phyloP scores from a whole-genome alignment of 23 red algal species.

The Pyropia haitanensis region DNA sequence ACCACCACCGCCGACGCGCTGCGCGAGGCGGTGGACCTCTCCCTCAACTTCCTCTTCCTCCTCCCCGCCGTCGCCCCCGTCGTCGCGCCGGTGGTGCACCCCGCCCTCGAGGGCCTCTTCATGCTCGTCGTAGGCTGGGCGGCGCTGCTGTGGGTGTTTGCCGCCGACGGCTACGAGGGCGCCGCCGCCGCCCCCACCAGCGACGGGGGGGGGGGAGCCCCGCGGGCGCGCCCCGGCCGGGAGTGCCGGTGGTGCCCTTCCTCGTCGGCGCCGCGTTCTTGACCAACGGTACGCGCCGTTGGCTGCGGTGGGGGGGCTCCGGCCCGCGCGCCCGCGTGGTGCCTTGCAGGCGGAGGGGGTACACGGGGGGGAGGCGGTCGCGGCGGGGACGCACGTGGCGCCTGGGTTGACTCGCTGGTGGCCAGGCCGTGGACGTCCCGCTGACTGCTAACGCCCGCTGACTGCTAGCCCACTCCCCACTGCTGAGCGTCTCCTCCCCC shows the following conservation, averaged over 20 bases:
- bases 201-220: too few relatives aligned
- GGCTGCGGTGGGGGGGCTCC: too few relatives aligned
- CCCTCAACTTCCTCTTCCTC: constrained; percentile 41
- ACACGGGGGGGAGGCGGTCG: too few relatives aligned
- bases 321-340: too few relatives aligned
- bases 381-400: too few relatives aligned
- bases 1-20: constrained; percentile 7
- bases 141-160: constrained; percentile 26
- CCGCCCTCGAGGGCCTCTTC: constrained; percentile 29
- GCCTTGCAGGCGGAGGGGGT: too few relatives aligned
- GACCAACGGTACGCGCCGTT: constrained; percentile 11
- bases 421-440: too few relatives aligned
- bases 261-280: constrained; percentile 21
- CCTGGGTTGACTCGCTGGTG: too few relatives aligned
- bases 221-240: background rate
- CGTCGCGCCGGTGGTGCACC: constrained; percentile 20
- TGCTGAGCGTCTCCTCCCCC: too few relatives aligned
- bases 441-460: too few relatives aligned
- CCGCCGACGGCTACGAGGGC: constrained; percentile 17
- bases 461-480: too few relatives aligned
- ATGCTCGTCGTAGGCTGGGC: constrained; percentile 38
- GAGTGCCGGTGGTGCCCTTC: background rate
- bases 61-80: constrained; percentile 5
- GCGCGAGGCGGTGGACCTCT: constrained; percentile 29
- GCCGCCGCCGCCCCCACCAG: too few relatives aligned